Evolutionary conservation across 305 asterid genomes (phyloP).

Genomic region (Nicotiana rustica): DNA sequence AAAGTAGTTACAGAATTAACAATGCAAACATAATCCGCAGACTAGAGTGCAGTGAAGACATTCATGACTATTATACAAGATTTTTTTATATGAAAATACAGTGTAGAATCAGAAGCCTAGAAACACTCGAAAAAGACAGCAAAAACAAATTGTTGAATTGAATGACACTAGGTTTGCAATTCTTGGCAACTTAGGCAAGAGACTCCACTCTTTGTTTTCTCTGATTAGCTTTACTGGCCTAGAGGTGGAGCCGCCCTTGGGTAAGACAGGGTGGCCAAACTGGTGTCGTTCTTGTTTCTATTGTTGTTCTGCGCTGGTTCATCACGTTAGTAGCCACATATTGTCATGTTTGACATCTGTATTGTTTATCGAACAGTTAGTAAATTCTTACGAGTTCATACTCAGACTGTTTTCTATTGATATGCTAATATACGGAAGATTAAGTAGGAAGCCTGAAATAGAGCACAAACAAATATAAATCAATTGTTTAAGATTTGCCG

Average conservation of each 20-base stretch:
- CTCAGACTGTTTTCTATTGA: too few relatives aligned
- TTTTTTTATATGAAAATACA: constrained; percentile 20
- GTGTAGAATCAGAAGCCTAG: constrained; percentile 11
- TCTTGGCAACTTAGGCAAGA: constrained; percentile 54
- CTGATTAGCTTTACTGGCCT: constrained; percentile 40
- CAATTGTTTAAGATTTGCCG: too few relatives aligned
- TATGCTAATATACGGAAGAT: too few relatives aligned
- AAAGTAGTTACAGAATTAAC: constrained; percentile 33
- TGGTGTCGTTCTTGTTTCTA: too few relatives aligned
- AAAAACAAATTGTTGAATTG: constrained; percentile 29
- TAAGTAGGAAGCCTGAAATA: too few relatives aligned
- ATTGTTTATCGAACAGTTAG: too few relatives aligned
- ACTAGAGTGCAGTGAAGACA: constrained; percentile 34
- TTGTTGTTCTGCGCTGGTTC: too few relatives aligned
- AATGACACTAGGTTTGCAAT: neutral
- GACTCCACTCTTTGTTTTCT: constrained; percentile 66
- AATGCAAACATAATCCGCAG: constrained; percentile 36
- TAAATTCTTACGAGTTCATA: too few relatives aligned
- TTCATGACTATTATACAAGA: constrained; percentile 31
- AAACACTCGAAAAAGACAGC: constrained; percentile 32
- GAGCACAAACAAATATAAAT: too few relatives aligned
- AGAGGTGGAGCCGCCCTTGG: neutral
- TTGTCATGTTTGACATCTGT: too few relatives aligned
- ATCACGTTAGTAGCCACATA: too few relatives aligned
- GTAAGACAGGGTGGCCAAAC: neutral